Evolutionary conservation across 148 eudicot genomes (phyloP).

Genomic region (Chenopodium berlandieri): DNA sequence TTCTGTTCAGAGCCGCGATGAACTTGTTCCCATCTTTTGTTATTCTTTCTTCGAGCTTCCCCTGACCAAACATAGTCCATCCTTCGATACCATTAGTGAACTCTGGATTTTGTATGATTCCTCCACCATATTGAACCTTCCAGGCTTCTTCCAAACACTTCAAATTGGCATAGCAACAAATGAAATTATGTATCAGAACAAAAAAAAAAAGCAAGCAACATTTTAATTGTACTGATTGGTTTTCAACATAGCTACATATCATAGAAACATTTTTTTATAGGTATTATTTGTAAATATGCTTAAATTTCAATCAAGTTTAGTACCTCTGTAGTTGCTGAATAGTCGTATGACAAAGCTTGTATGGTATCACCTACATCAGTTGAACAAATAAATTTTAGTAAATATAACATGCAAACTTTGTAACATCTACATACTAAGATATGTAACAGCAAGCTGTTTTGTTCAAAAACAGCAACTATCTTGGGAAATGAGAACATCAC

Average conservation of each 20-base stretch:
- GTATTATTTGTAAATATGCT: neutral
- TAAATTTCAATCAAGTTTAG: neutral
- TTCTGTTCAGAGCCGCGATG: conserved; percentile 44
- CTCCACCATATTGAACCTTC: conserved; percentile 54
- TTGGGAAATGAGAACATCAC: neutral
- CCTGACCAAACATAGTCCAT: conserved; percentile 48
- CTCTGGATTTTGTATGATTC: conserved; percentile 48
- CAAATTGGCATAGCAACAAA: neutral
- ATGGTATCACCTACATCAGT: conserved; percentile 28
- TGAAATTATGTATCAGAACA: neutral
- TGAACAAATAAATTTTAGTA: neutral
- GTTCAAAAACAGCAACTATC: neutral
- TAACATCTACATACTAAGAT: neutral
- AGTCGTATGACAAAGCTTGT: conserved; percentile 38
- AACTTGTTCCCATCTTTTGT: conserved; percentile 41
- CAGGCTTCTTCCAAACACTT: conserved; percentile 55
- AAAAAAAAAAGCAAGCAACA: neutral
- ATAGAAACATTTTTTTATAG: neutral
- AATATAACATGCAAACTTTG: neutral
- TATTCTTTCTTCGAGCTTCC: conserved; percentile 28
- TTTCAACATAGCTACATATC: neutral
- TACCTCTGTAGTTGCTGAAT: conserved; percentile 51
- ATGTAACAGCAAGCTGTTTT: neutral
- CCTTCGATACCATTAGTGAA: conserved; percentile 41
- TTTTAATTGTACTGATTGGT: neutral